A percentile compares a stretch with the other conserved stretches of the same genome.
These are phyloP conservation scores for Kluyveromyces starmeri DNA, from an alignment of 805 yeast genomes.

Conservation along the genomic window DNA sequence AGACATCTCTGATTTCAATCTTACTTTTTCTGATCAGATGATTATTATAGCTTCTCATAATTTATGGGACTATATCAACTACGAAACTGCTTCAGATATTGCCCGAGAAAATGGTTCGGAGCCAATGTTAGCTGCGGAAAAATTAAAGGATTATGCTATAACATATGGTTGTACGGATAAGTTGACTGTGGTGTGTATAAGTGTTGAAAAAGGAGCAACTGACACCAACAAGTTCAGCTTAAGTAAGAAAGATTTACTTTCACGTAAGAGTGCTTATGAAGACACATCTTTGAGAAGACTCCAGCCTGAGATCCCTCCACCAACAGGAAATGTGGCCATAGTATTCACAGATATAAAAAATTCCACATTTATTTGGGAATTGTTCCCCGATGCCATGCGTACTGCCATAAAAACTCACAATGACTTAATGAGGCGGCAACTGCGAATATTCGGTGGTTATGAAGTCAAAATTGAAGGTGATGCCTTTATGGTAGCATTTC, in stretches of 20 bases:
- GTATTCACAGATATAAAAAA: conserved; percentile 96
- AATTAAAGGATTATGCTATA: conserved; percentile 85
- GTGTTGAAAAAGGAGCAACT: conserved; percentile 44
- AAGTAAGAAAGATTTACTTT: conserved; percentile 33
- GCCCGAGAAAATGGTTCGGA: conserved; percentile 72
- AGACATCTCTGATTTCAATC: conserved; percentile 50
- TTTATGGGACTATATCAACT: conserved; percentile 77
- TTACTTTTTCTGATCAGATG: conserved; percentile 71
- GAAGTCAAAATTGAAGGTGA: conserved; percentile 99
- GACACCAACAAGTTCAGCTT: conserved; percentile 24
- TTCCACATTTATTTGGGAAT: conserved; percentile 90
- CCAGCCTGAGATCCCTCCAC: conserved; percentile 89
- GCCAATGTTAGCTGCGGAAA: conserved; percentile 88
- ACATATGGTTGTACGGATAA: conserved; percentile 83
- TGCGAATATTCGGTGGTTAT: conserved; percentile 90
- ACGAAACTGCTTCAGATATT: conserved; percentile 84
- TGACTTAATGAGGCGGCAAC: conserved; percentile 84
- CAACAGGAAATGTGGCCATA: conserved; percentile 88
- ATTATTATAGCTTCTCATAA: conserved; percentile 75
- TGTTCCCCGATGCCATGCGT: conserved; percentile 88
- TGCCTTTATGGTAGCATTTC: conserved; percentile 96
- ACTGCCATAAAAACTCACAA: conserved; percentile 94
- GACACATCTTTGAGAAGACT: conserved; percentile 76
- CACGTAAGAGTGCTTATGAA: conserved; percentile 50
- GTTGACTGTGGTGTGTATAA: conserved; percentile 70